Conservation (phyloP, 225 moss, liverwort and hornwort species). For the Pleurozium schreberi region DNA sequence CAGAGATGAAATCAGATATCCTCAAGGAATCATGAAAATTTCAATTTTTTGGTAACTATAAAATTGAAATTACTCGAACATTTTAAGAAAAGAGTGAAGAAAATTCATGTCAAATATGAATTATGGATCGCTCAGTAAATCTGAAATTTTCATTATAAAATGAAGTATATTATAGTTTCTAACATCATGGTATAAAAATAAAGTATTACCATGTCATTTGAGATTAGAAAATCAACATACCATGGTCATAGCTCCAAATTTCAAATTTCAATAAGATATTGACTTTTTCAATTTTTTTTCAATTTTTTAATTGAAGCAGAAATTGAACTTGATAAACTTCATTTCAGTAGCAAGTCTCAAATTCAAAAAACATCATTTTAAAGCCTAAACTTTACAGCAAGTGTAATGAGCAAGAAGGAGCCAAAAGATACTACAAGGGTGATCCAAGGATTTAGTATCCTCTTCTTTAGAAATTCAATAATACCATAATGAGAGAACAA, state of each 20-base stretch:
- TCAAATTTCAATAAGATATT: background rate
- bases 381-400: background rate
- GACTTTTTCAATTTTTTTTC: fast-evolving
- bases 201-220: background rate
- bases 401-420: background rate
- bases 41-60: background rate
- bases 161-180: background rate
- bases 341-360: background rate
- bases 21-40: background rate
- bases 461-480: background rate
- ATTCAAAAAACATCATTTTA: background rate
- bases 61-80: too few species aligned
- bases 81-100: background rate
- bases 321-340: background rate
- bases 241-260: fast-evolving
- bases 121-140: too few species aligned
- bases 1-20: background rate
- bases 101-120: background rate
- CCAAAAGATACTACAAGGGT: background rate
- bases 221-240: background rate
- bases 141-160: background rate
- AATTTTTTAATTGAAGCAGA: background rate
- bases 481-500: background rate
- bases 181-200: background rate
- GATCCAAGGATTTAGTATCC: fast-evolving